Base-by-base conservation (phyloP, 371 early-diverging fungal species). In the Mucor sp. region DNA sequence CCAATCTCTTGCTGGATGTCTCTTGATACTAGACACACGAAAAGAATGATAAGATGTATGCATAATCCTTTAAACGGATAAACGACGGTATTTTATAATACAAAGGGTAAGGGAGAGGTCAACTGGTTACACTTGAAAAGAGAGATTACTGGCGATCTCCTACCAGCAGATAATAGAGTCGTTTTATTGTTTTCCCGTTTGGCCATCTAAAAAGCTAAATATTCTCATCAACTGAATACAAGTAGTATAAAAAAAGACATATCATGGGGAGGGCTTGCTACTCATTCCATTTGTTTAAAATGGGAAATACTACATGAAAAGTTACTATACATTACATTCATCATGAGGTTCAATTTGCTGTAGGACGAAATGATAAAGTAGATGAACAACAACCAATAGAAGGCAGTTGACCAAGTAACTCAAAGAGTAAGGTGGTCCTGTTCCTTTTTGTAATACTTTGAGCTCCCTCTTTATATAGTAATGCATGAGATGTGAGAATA, bases 401-500 rank as follows among this genome's bases (percentile, higher is more conserved):
- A 32, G 9, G 19, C 12, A 25, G 9, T 43, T 15, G 27, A 25
- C 17, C 17, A 6, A 41, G 39, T 60, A 60, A 39, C 39, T 43
- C 28, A 21, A 41, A 43, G 41, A n/a, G 27, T 60, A 60, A 60
- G 37, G 44, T 39, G 33, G 44, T 21, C 21, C 37, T 37, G 44
- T 44, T 44, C 19, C 44, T 44, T 50, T 55, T 61, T 60, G 60
- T 28, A 55, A 23, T 35, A 39, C 47, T 35, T 17, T 50, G 25
- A 50, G 35, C 61, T 59, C 44, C 44, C 44, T 48, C 35, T 41
- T 59, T 64, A 58, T 60, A 59, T 65, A 55, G 69, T 47, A 68
- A 68, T 63, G 41, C 60, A 56, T 43, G 58, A 43, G 50, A 53
- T 63, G 65, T 63, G 69, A 69, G 39, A 64, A 53, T 60, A 64